These are phyloP conservation scores for Coemansia sp. DNA, from an alignment of 192 early-diverging fungal species.

Conservation along the genomic window DNA sequence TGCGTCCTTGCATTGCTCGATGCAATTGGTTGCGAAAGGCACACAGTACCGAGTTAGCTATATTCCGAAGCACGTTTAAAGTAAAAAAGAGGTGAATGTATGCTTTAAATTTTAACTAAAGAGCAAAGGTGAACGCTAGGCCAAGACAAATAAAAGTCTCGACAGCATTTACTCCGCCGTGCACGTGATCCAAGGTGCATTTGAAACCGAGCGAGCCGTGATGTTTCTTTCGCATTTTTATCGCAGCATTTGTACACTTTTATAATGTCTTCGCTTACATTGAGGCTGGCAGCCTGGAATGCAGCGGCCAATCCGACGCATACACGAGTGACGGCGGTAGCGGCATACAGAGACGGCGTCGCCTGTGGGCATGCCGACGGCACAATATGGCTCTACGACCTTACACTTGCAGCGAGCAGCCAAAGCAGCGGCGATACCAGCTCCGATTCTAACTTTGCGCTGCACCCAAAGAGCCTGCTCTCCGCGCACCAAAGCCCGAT, in stretches of 20 bases:
- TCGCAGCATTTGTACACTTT: no score
- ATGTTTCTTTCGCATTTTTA: no score
- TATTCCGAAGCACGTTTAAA: neutral
- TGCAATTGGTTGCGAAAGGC: conserved; percentile 5
- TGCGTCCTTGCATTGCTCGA: conserved; percentile 8
- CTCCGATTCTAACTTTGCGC: neutral
- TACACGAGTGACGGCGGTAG: conserved; percentile 27
- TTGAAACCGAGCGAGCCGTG: neutral
- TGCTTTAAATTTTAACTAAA: neutral
- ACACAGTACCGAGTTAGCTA: neutral
- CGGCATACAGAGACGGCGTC: conserved; percentile 26
- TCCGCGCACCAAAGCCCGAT: conserved; percentile 33
- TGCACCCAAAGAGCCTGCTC: conserved; percentile 36
- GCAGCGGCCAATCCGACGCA: conserved; percentile 34
- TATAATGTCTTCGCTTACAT: conserved; percentile 16
- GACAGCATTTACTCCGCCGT: neutral
- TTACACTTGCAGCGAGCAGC: neutral
- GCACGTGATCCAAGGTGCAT: neutral
- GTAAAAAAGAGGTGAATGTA: neutral
- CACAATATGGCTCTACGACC: conserved; percentile 44
- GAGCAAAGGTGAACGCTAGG: neutral
- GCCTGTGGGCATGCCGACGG: conserved; percentile 45
- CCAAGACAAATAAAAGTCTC: neutral
- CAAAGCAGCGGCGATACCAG: no score
- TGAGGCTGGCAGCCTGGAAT: conserved; percentile 42